Evolutionary conservation across 192 early-diverging fungal species (phyloP).

Genomic region (Dissophora ornata): DNA sequence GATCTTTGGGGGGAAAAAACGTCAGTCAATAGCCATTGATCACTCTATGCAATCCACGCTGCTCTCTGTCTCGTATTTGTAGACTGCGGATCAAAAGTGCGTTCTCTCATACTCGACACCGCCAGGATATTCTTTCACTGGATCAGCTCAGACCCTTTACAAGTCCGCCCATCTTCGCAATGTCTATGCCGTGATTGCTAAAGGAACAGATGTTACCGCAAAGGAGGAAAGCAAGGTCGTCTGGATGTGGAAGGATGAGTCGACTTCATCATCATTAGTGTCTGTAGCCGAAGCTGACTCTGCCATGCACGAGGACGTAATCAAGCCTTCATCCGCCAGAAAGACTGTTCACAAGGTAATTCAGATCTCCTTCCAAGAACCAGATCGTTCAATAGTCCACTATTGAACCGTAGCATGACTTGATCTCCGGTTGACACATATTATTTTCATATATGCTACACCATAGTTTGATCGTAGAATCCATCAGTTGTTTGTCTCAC

Average conservation of each 20-base stretch:
- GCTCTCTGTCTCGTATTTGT: too few species aligned
- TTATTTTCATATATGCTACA: background rate
- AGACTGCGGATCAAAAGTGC: conserved; percentile 66
- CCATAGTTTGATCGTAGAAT: conserved; percentile 60
- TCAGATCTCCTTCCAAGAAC: too few species aligned
- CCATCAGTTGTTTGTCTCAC: conserved; percentile 56
- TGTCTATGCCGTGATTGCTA: conserved; percentile 60
- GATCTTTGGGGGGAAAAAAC: too few species aligned
- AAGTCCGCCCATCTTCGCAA: conserved; percentile 45
- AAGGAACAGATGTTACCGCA: conserved; percentile 59
- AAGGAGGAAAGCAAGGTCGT: conserved; percentile 60
- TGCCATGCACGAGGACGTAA: conserved; percentile 24
- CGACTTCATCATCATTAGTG: conserved; percentile 1
- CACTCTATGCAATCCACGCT: too few species aligned
- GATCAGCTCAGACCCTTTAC: conserved; percentile 53
- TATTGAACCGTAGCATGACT: too few species aligned
- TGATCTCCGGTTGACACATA: too few species aligned
- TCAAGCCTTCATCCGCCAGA: conserved; percentile 39
- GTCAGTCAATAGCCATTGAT: too few species aligned
- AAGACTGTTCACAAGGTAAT: conserved; percentile 39
- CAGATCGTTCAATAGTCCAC: too few species aligned
- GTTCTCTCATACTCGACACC: conserved; percentile 62
- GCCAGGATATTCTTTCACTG: conserved; percentile 59
- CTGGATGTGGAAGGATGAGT: conserved; percentile 62
- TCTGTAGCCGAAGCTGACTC: conserved; percentile 8